Evolutionary conservation across 305 asterid genomes (phyloP), one percentile per base, ranked within the genome.

Genomic region (Plantago coronopus): DNA sequence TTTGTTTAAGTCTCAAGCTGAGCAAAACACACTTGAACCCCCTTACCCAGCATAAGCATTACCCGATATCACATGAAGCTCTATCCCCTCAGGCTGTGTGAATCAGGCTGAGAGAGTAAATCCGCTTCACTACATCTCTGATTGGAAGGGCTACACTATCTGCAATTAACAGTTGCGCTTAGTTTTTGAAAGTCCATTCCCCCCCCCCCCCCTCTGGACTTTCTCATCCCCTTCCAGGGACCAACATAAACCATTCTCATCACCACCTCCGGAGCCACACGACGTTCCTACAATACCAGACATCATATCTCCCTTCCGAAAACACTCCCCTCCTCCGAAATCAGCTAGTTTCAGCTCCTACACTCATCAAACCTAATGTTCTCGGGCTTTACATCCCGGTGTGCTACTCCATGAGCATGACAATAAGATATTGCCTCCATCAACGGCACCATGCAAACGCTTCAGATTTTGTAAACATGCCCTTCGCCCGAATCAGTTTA

Each of bases 211-310:
- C n/a, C n/a, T n/a, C n/a, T n/a, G n/a, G n/a, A n/a, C n/a, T n/a
- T n/a, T n/a, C n/a, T n/a, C n/a, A n/a, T n/a, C n/a, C n/a, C n/a
- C n/a, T n/a, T n/a, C n/a, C n/a, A n/a, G n/a, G n/a, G n/a, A n/a
- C n/a, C n/a, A n/a, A n/a, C n/a, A n/a, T n/a, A n/a, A n/a, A 68
- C 78, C 15, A 78, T 72, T 2, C 88, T 88, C 0, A 80, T 59
- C 59, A 89, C 50, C 2, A 87, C 95, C 67, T 89, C 97, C 0
- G 95, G 97, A 8, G 97, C 95, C 13, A 89, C 81, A 89, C 3
- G 97, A 95, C 3, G 97, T 89, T 54, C 97, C 97, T 0, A 89
- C 97, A 5, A 87, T 70, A 3, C 90, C 97, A 12, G 81, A 73
- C 84, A 89, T 84, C 17, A 48, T 69, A 18, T 55, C 71, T 12